These are phyloP conservation scores for Elongisporangium prolatum DNA, from an alignment of 352 stramenopile genomes.

Conservation along the genomic window DNA sequence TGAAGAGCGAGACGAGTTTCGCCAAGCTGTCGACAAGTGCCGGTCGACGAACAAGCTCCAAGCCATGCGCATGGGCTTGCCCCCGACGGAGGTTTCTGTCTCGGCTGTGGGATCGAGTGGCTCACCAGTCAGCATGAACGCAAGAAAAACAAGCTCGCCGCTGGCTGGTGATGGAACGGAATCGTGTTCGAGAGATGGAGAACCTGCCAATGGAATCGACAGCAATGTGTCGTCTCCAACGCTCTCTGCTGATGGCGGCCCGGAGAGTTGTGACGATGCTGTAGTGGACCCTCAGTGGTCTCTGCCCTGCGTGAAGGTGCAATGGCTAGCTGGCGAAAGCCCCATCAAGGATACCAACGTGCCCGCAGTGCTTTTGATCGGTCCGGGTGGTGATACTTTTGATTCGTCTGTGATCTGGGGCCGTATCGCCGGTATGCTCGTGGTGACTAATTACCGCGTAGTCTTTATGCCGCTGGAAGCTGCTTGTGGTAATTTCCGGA, in stretches of 20 bases:
- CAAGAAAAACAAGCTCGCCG: neutral
- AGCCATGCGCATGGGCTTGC: conserved; percentile 18
- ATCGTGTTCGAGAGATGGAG: neutral
- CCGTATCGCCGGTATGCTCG: conserved; percentile 52
- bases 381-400: conserved; percentile 47
- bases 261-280: neutral
- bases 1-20: conserved; percentile 60
- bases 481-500: conserved; percentile 31
- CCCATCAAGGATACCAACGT: conserved; percentile 36
- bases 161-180: neutral
- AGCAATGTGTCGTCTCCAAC: neutral
- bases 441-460: conserved; percentile 77
- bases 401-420: conserved; percentile 60
- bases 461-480: conserved; percentile 64
- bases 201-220: neutral
- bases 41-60: conserved; percentile 29
- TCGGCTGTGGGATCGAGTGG: neutral
- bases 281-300: neutral
- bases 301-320: conserved; percentile 3
- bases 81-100: neutral
- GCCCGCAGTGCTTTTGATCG: conserved; percentile 55
- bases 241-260: neutral
- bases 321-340: conserved; percentile 30
- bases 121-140: neutral
- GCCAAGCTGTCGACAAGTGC: conserved; percentile 51